Evolutionary conservation across 768 basidiomycete genomes (phyloP).

Genomic region (Aureoboletus auriporus): DNA sequence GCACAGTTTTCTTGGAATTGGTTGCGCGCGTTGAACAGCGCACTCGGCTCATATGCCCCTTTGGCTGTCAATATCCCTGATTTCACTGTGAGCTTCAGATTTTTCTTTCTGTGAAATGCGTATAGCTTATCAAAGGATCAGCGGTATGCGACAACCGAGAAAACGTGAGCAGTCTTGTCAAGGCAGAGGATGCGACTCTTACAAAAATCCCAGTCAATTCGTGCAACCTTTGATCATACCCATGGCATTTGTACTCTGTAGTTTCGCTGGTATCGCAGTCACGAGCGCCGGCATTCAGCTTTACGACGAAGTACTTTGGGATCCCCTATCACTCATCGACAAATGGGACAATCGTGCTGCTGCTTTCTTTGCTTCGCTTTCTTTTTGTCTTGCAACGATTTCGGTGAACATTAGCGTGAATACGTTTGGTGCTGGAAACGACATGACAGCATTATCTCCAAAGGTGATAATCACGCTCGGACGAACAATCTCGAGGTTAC

Average conservation of each 20-base stretch:
- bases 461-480: constrained; percentile 15
- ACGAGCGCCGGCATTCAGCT: constrained; percentile 71
- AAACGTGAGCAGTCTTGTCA: constrained; percentile 42
- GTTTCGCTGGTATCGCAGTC: constrained; percentile 77
- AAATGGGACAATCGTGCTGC: constrained; percentile 83
- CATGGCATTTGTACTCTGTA: constrained; percentile 69
- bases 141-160: constrained; percentile 71
- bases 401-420: constrained; percentile 79
- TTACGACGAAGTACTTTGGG: constrained; percentile 70
- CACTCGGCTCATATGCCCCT: constrained; percentile 70
- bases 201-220: constrained; percentile 47
- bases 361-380: constrained; percentile 76
- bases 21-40: constrained; percentile 73
- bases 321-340: constrained; percentile 72
- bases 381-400: constrained; percentile 68
- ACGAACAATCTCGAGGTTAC: not conserved
- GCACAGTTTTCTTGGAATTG: constrained; percentile 66
- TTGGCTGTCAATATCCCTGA: constrained; percentile 81
- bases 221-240: constrained; percentile 77
- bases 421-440: constrained; percentile 71
- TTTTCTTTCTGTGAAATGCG: not conserved
- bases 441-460: constrained; percentile 75
- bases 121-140: constrained; percentile 15
- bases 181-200: not conserved
- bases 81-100: constrained; percentile 49